phyloP scores from a whole-genome alignment of 2,329 filamentous ascomycete genomes.

The Cladophialophora immunda region DNA sequence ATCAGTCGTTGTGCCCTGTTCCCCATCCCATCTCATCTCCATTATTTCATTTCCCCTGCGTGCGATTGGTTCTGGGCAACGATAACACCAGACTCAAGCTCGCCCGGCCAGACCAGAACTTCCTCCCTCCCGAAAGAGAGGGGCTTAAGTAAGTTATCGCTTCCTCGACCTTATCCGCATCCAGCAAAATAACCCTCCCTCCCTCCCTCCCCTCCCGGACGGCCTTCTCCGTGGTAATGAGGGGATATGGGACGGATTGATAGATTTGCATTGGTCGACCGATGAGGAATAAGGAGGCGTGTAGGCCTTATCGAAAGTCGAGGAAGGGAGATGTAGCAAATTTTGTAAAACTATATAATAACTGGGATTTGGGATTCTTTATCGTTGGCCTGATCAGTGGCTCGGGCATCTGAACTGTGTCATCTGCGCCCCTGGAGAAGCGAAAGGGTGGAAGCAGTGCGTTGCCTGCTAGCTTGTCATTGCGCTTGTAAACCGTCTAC shows the following conservation, averaged over 20 bases:
- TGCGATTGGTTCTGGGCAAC: background rate
- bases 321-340: background rate
- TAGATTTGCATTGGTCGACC: background rate
- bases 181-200: background rate
- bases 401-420: background rate
- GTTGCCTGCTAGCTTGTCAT: background rate
- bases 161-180: background rate
- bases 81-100: too few species aligned
- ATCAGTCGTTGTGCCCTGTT: too few species aligned
- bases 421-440: background rate
- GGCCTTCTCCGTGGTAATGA: conserved; percentile 5
- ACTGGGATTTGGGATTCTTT: too few species aligned
- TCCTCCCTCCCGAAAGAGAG: too few species aligned
- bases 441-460: background rate
- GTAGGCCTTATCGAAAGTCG: background rate
- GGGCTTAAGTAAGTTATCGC: too few species aligned
- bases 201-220: background rate
- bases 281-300: background rate
- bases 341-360: too few species aligned
- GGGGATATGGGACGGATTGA: background rate
- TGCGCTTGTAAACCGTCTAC: background rate
- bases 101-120: too few species aligned
- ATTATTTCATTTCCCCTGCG: background rate
- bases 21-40: too few species aligned
- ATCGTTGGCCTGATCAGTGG: too few species aligned